Conservation (phyloP, 2,329 filamentous ascomycete genomes). For the Alternaria arbusti region DNA sequence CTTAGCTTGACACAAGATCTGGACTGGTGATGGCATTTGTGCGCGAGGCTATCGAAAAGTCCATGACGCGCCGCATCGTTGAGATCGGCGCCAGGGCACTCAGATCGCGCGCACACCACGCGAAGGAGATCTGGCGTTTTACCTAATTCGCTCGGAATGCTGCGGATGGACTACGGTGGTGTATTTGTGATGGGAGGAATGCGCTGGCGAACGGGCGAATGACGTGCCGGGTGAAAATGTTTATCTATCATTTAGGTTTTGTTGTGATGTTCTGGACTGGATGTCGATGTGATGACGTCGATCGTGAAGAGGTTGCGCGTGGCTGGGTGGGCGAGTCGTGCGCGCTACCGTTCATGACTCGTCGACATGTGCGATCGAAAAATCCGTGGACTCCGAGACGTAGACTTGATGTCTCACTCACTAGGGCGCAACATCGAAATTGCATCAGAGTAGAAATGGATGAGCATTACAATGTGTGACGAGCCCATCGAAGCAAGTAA, state of each 20-base stretch:
- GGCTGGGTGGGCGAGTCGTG: neutral
- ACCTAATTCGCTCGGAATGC: neutral
- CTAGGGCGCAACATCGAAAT: no score
- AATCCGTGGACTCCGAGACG: neutral
- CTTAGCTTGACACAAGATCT: conserved; percentile 2
- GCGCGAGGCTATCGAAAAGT: neutral
- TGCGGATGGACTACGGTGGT: neutral
- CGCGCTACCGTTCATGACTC: neutral
- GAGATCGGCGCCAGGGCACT: conserved; percentile 9
- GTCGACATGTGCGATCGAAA: neutral
- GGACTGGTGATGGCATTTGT: neutral
- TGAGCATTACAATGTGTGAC: no score
- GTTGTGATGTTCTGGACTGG: neutral
- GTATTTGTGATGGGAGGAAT: neutral
- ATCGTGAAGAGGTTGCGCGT: neutral
- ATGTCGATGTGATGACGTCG: neutral
- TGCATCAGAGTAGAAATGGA: no score
- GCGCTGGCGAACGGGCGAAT: neutral
- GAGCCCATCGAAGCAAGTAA: neutral
- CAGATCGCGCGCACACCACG: conserved; percentile 9
- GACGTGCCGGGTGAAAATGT: neutral
- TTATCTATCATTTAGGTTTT: neutral
- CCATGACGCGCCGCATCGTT: conserved; percentile 15
- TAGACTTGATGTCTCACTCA: neutral
- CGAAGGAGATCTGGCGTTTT: neutral